phyloP scores from a whole-genome alignment of 768 basidiomycete genomes.

The Termitomyces titanicus region DNA sequence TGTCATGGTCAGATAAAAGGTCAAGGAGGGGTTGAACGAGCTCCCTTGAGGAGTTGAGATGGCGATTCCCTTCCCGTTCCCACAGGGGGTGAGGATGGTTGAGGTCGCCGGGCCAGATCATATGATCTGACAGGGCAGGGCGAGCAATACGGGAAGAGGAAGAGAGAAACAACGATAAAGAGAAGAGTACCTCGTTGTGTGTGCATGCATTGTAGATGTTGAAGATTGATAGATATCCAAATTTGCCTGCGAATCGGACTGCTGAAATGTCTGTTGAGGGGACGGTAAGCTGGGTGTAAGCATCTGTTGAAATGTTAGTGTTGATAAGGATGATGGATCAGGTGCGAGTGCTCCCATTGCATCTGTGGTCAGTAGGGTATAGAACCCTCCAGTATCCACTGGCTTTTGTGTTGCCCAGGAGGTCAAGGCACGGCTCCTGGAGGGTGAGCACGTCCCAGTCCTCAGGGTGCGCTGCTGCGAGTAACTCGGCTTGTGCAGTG shows the following conservation, averaged over 20 bases:
- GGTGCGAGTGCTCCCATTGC: neutral
- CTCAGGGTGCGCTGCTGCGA: no score
- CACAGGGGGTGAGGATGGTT: conserved; percentile 4
- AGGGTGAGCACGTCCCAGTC: no score
- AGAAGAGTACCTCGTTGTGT: conserved; percentile 1
- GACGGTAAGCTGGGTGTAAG: neutral
- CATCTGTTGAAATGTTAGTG: conserved; percentile 6
- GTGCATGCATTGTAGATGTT: conserved; percentile 8
- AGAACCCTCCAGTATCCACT: neutral
- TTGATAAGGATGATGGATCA: conserved; percentile 8
- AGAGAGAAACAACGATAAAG: neutral
- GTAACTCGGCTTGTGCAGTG: no score
- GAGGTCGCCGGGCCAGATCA: neutral
- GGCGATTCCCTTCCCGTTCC: neutral
- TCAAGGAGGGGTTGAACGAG: neutral
- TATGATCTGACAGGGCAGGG: neutral
- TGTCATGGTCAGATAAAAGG: neutral
- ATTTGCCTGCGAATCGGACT: neutral
- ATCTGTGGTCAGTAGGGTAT: conserved; percentile 3
- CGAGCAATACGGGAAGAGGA: neutral
- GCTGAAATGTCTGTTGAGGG: neutral
- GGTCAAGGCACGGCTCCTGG: conserved; percentile 27
- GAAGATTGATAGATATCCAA: neutral
- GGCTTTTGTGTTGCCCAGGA: conserved; percentile 10
- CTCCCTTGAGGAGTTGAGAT: neutral